phyloP scores from a whole-genome alignment of 768 basidiomycete species.

The Fistulinella prunicolor region DNA sequence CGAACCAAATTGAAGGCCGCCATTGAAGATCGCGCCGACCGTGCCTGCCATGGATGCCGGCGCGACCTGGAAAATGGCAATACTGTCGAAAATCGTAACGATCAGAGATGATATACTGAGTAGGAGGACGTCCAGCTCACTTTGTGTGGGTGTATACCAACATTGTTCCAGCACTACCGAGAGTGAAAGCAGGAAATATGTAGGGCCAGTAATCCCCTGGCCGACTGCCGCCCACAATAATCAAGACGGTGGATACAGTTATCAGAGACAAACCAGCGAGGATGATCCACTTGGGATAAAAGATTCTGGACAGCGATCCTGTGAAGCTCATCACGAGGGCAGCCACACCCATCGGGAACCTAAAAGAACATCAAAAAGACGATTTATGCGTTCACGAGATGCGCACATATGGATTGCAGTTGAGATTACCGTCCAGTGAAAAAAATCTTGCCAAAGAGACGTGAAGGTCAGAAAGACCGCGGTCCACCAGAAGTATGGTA shows the following conservation, averaged over 20 bases:
- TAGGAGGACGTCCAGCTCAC: conserved; percentile 27
- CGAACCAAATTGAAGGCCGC: conserved; percentile 50
- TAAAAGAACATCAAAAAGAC: conserved; percentile 13
- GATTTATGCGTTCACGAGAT: background rate
- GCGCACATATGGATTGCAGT: conserved; percentile 40
- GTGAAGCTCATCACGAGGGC: conserved; percentile 38
- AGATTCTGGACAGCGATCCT: conserved; percentile 36
- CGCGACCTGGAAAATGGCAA: conserved; percentile 48
- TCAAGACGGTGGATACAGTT: conserved; percentile 38
- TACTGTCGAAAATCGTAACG: conserved; percentile 29
- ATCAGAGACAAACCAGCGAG: conserved; percentile 39
- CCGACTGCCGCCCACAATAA: conserved; percentile 43
- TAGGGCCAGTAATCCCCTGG: conserved; percentile 45
- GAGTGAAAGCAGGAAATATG: conserved; percentile 48
- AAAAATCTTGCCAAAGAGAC: conserved; percentile 40
- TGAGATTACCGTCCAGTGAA: conserved; percentile 40
- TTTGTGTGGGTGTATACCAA: conserved; percentile 47
- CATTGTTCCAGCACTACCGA: conserved; percentile 47
- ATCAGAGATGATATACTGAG: background rate
- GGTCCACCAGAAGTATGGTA: conserved; percentile 44
- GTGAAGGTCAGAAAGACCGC: conserved; percentile 34
- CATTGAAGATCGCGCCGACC: conserved; percentile 55
- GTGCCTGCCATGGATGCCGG: conserved; percentile 51
- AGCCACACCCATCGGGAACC: conserved; percentile 42
- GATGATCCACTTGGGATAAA: conserved; percentile 45